Evolutionary conservation across 176 grass and related monocot species (phyloP).

Genomic region (Aegilops tauschii): DNA sequence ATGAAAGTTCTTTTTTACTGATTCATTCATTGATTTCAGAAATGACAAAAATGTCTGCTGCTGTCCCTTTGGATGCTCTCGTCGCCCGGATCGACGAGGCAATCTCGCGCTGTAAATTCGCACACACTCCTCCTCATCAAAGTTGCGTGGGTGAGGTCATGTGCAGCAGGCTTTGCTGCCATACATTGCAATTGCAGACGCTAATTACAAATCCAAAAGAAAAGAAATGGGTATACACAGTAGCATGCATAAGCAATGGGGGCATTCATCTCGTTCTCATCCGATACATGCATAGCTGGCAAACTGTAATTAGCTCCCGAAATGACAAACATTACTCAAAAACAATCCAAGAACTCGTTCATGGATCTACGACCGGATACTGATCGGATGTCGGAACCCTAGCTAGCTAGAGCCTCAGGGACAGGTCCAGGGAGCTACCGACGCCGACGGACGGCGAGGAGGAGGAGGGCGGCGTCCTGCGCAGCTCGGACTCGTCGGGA

Average conservation of each 20-base stretch:
- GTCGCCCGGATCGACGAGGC: too few relatives aligned
- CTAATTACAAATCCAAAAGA: too few relatives aligned
- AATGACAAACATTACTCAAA: neutral
- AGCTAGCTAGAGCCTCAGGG: conserved; percentile 49
- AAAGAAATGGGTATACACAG: too few relatives aligned
- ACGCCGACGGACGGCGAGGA: neutral
- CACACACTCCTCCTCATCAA: too few relatives aligned
- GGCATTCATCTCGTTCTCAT: neutral
- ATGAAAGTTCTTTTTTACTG: too few relatives aligned
- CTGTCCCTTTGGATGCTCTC: too few relatives aligned
- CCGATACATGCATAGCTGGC: neutral
- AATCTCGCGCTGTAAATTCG: too few relatives aligned
- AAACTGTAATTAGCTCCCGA: neutral
- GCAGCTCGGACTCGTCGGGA: conserved; percentile 9
- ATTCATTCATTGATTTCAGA: neutral
- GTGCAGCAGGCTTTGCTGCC: too few relatives aligned
- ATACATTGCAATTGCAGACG: too few relatives aligned
- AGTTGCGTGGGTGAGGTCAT: too few relatives aligned
- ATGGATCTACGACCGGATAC: neutral
- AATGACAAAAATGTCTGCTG: neutral
- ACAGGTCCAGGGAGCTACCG: conserved; percentile 41
- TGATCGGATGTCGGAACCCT: conserved; percentile 12
- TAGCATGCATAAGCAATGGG: too few relatives aligned
- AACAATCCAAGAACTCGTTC: neutral
- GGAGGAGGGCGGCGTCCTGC: neutral